Percentiles rank a stretch among this genome's conserved stretches.
These are phyloP conservation scores for Hypoxylon subgilvum DNA, from an alignment of 495 filamentous ascomycete genomes.

Conservation along the genomic window DNA sequence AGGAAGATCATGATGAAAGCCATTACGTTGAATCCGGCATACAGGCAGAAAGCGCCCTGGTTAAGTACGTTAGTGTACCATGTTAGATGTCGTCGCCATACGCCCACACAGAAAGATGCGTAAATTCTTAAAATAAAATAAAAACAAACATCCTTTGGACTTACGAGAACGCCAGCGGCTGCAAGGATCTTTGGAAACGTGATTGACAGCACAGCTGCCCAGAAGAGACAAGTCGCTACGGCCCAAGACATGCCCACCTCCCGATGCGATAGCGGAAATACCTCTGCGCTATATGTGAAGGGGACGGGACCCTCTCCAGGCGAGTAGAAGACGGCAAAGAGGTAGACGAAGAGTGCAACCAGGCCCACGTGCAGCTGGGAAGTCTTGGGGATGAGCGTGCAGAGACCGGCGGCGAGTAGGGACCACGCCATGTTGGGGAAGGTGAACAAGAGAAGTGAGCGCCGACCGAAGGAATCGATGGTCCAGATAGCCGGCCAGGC, in stretches of 20 bases:
- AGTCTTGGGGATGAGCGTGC: constrained; percentile 57
- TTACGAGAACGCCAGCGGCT: constrained; percentile 54
- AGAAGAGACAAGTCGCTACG: constrained; percentile 73
- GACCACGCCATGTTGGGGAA: constrained; percentile 67
- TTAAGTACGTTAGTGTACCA: constrained; percentile 8
- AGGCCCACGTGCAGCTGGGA: constrained; percentile 55
- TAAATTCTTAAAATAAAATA: neutral
- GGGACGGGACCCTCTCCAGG: constrained; percentile 75
- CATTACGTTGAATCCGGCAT: constrained; percentile 70
- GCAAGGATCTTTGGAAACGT: constrained; percentile 71
- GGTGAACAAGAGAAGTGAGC: constrained; percentile 67
- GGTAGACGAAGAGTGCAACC: constrained; percentile 69
- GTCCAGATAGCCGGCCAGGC: constrained; percentile 72
- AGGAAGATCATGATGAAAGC: constrained; percentile 75
- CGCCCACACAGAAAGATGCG: neutral
- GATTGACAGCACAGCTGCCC: constrained; percentile 74
- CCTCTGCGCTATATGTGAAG: constrained; percentile 78
- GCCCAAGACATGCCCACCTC: constrained; percentile 80
- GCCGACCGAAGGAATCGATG: constrained; percentile 69
- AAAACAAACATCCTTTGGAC: constrained; percentile 35
- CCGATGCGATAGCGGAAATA: constrained; percentile 76
- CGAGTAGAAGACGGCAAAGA: constrained; percentile 73
- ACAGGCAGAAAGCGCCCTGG: constrained; percentile 60
- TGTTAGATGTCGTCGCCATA: constrained; percentile 7
- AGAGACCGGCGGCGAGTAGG: constrained; percentile 64